Base-by-base conservation (phyloP, 1,139 yeast genomes). In the Pichia sp. region DNA sequence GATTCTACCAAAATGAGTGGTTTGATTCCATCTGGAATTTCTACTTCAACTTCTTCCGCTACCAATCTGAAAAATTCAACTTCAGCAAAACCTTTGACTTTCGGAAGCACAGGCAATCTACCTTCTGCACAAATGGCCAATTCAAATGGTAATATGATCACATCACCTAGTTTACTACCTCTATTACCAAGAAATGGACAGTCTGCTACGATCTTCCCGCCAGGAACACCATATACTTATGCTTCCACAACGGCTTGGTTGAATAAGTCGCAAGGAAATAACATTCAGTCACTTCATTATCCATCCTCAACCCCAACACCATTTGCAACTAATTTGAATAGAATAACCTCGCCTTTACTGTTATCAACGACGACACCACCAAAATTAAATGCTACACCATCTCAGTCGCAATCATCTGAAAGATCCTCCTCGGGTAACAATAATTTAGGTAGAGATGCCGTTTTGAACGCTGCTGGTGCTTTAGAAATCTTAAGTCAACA, bases 251-350 rank as follows among this genome's bases (percentile, higher is more conserved):
- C 55, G 37, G 52, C 56, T 11, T 55, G 61, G 61, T 40, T 56
- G 29, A 56, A 51, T 38, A 58, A 58, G 42, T 47, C 51, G 7
- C 60, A 57, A 31, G 70, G 67, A 40, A 50, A 51, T 28, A 45
- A 46, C 28, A 57, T 60, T 33, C 72, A 75, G 41, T 83, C 85
- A 10, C 64, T 80, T 40, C 82, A 79, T 58, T 80, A 79, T 57
- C 86, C 86, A 6, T 70, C 78, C 4, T 77, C 84, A 2, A 79
- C 85, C 1, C 86, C 86, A 27, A 75, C 85, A 1, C 85, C 79
- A 56, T 80, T 77, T 67, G 85, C 84, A 33, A 78, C 83, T 0
- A 81, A 81, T 37, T 63, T 79, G 47, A 76, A 75, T 52, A 62
- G 80, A 42, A 79, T 80, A 47, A 80, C 85, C 0, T 79, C 85